A percentile compares a stretch with the other conserved stretches of the same genome.
phyloP scores from a whole-genome alignment of 2,329 filamentous ascomycete genomes.

The Zalaria sp. region DNA sequence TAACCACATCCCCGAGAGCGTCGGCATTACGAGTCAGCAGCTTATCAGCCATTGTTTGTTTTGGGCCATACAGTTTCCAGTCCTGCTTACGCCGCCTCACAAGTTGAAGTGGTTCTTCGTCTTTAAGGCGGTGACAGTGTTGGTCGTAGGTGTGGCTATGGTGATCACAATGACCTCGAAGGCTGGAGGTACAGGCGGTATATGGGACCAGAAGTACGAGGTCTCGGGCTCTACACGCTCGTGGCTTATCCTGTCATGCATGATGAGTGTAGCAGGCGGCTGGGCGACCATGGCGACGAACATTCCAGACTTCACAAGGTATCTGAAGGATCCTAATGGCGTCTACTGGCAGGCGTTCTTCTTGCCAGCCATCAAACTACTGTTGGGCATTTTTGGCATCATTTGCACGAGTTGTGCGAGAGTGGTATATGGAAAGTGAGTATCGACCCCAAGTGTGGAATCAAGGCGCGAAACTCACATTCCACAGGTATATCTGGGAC shows the following conservation, averaged over 20 bases:
- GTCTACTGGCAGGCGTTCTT: conserved; percentile 22
- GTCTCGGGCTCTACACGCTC: conserved; percentile 12
- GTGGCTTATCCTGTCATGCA: conserved; percentile 14
- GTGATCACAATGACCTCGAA: conserved; percentile 6
- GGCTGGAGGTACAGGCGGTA: conserved; percentile 15
- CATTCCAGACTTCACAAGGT: conserved; percentile 22
- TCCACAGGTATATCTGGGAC: conserved; percentile 21
- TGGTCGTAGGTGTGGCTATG: conserved; percentile 2
- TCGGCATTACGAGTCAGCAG: conserved; percentile 42
- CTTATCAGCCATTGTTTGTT: conserved; percentile 44
- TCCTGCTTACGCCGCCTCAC: conserved; percentile 25
- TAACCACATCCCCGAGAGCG: conserved; percentile 36
- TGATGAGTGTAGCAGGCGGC: conserved; percentile 13
- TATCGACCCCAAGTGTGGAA: too few relatives aligned
- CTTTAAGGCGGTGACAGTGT: conserved; percentile 21
- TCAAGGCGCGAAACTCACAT: too few relatives aligned
- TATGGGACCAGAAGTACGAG: conserved; percentile 15
- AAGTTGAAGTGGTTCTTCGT: conserved; percentile 40
- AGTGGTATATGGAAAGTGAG: conserved; percentile 31
- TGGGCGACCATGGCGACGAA: conserved; percentile 21
- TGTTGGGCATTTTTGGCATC: conserved; percentile 39
- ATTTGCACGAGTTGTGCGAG: conserved; percentile 41
- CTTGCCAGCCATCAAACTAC: conserved; percentile 36
- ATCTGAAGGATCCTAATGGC: conserved; percentile 13
- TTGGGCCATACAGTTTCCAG: conserved; percentile 39